Percentiles rank a stretch among this genome's conserved stretches.
phyloP scores from a whole-genome alignment of 192 early-diverging fungal species.

The Gryganskiella cystojenkinii region DNA sequence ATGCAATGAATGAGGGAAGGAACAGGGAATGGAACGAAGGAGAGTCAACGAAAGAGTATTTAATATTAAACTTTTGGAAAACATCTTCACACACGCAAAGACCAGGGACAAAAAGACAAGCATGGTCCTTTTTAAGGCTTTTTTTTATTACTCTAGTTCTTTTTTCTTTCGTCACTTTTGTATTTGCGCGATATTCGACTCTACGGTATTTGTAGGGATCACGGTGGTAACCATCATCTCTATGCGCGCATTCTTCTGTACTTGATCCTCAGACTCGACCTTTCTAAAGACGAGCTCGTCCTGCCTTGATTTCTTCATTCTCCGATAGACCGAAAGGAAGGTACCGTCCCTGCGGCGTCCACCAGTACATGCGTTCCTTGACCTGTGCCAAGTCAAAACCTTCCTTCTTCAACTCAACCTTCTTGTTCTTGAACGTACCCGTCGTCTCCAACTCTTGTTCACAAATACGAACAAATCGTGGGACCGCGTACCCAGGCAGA shows the following conservation, averaged over 20 bases:
- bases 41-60: not conserved
- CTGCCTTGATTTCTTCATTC: slow-evolving; percentile 22
- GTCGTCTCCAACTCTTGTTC: slow-evolving; percentile 48
- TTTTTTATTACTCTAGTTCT: too few relatives aligned
- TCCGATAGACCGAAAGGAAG: slow-evolving; percentile 18
- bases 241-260: too few relatives aligned
- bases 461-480: slow-evolving; percentile 69
- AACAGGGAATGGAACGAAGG: not conserved
- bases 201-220: too few relatives aligned
- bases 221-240: too few relatives aligned
- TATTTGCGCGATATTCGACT: too few relatives aligned
- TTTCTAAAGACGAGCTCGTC: slow-evolving; percentile 28
- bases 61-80: too few relatives aligned
- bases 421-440: slow-evolving; percentile 46
- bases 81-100: too few relatives aligned
- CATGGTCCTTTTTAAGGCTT: too few relatives aligned
- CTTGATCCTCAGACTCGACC: not conserved
- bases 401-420: slow-evolving; percentile 42
- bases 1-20: not conserved
- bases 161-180: too few relatives aligned
- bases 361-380: slow-evolving; percentile 50
- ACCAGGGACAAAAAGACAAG: not conserved
- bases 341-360: slow-evolving; percentile 35
- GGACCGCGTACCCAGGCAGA: slow-evolving; percentile 73
- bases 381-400: slow-evolving; percentile 30